These are phyloP conservation scores for Candida maesae DNA, from an alignment of 805 yeast species.

Conservation along the genomic window DNA sequence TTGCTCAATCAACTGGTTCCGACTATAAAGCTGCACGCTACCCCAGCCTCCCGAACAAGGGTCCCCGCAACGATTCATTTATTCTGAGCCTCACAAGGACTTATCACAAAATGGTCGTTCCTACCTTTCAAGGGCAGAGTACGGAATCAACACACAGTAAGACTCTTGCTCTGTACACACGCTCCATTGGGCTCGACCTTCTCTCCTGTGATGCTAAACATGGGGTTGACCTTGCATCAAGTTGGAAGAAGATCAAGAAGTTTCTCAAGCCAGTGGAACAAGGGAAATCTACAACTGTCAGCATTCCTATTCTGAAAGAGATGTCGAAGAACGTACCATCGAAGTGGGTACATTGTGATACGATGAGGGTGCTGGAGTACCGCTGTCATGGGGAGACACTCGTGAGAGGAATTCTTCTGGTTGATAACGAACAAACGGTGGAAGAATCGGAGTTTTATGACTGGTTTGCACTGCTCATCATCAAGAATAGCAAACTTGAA, in stretches of 20 bases:
- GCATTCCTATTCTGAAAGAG: background rate
- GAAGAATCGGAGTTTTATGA: conserved; percentile 24
- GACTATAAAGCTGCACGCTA: too few relatives aligned
- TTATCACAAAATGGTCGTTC: background rate
- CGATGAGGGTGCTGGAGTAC: conserved; percentile 33
- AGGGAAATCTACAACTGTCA: background rate
- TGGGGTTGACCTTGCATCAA: conserved; percentile 24
- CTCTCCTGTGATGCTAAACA: conserved; percentile 32
- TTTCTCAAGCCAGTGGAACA: background rate
- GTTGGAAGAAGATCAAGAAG: conserved; percentile 26
- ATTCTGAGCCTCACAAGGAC: background rate
- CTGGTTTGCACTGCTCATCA: conserved; percentile 36
- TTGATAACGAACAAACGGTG: conserved; percentile 26
- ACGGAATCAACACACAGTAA: conserved; percentile 37
- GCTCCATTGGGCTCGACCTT: conserved; percentile 20
- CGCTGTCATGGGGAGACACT: conserved; percentile 27
- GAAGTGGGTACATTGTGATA: conserved; percentile 14
- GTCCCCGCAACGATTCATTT: too few relatives aligned
- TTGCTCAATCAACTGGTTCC: too few relatives aligned
- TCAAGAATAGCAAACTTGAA: conserved; percentile 32
- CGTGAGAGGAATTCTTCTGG: conserved; percentile 36
- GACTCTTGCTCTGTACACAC: conserved; percentile 35
- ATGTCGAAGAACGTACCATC: conserved; percentile 4
- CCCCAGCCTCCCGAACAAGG: too few relatives aligned
- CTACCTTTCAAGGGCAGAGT: background rate